phyloP scores from a whole-genome alignment of 1,284 basidiomycete genomes.

The Volvariella surrecta region DNA sequence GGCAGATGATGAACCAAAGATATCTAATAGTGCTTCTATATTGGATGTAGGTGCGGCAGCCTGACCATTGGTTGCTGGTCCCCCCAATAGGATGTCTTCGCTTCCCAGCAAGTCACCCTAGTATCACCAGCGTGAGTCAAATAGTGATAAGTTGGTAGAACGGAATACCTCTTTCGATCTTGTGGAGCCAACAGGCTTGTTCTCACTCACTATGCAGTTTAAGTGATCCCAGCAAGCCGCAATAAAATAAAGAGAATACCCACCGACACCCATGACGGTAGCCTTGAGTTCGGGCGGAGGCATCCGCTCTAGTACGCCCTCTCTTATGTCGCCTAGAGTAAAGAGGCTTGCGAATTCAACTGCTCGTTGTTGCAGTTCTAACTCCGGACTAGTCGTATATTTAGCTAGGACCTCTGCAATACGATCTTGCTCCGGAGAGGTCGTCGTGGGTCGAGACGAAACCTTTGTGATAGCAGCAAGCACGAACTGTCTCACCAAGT shows the following conservation, averaged over 20 bases:
- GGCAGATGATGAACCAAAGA: conserved; percentile 65
- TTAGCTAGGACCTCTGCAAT: conserved; percentile 69
- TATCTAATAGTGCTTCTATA: conserved; percentile 80
- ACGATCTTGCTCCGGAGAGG: conserved; percentile 63
- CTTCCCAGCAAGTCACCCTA: conserved; percentile 77
- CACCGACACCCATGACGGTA: conserved; percentile 86
- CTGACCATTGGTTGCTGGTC: conserved; percentile 28
- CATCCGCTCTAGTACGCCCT: conserved; percentile 97
- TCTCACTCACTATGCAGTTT: conserved; percentile 81
- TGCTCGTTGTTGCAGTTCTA: conserved; percentile 93
- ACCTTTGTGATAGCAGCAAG: conserved; percentile 90
- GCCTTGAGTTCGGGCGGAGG: conserved; percentile 94
- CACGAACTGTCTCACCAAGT: conserved; percentile 88
- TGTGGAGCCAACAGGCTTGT: conserved; percentile 89
- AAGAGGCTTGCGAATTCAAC: conserved; percentile 92
- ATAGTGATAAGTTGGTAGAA: conserved; percentile 5
- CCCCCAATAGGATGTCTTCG: conserved; percentile 27
- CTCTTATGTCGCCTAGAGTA: conserved; percentile 63
- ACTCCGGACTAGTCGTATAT: conserved; percentile 80
- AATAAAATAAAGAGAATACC: conserved; percentile 17
- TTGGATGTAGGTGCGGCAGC: conserved; percentile 55
- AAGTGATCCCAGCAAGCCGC: conserved; percentile 2
- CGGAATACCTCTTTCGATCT: conserved; percentile 61
- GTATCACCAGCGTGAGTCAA: conserved; percentile 8
- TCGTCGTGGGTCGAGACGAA: conserved; percentile 65